phyloP scores from a whole-genome alignment of 2,329 filamentous ascomycete species.

The Ceratocystis alfenasii region DNA sequence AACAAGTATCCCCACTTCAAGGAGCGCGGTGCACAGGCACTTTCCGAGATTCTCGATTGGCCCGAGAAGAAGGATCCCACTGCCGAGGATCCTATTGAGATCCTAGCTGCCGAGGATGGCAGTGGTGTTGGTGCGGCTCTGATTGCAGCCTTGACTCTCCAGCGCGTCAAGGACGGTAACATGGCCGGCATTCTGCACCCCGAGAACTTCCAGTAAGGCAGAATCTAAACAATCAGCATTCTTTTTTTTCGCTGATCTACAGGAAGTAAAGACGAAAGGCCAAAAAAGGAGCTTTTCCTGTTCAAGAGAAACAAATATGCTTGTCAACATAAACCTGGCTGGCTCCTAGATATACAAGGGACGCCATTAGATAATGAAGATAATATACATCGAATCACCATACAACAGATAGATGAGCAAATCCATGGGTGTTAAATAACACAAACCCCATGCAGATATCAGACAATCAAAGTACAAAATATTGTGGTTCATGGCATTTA shows the following conservation, averaged over 20 bases:
- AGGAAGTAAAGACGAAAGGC: background rate
- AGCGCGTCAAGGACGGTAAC: constrained; percentile 52
- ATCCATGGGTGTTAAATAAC: background rate
- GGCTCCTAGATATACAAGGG: background rate
- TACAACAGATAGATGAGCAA: background rate
- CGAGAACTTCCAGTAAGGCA: constrained; percentile 40
- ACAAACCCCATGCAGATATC: background rate
- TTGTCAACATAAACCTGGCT: background rate
- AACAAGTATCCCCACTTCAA: constrained; percentile 99
- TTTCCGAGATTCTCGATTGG: constrained; percentile 95
- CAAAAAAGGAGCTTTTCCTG: background rate
- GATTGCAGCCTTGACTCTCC: constrained; percentile 64
- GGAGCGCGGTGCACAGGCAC: constrained; percentile 72
- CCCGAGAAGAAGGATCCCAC: constrained; percentile 47
- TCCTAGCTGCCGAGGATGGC: constrained; percentile 85
- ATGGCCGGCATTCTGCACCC: constrained; percentile 52
- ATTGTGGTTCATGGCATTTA: background rate
- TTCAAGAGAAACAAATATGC: background rate
- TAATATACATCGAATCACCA: background rate
- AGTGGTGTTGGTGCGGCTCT: constrained; percentile 73
- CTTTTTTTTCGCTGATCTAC: background rate
- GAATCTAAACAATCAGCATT: background rate
- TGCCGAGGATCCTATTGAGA: constrained; percentile 76
- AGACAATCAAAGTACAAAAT: constrained; percentile 18
- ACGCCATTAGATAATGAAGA: background rate